Conservation (phyloP, 805 yeast genomes). For the Ogataea polymorpha region DNA sequence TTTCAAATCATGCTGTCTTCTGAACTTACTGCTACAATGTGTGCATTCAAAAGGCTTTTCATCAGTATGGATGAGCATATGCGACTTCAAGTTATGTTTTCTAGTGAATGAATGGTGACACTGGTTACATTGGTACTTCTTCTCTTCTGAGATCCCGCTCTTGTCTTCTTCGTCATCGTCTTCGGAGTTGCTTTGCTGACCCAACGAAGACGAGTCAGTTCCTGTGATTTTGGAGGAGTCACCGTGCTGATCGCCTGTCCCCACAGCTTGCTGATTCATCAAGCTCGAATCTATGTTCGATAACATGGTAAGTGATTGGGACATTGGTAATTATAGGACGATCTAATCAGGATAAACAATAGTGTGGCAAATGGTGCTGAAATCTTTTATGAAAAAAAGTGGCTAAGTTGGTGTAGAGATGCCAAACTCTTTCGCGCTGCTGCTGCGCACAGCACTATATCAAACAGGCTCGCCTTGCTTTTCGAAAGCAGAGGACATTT, state of each 20-base stretch:
- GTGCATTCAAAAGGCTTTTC: conserved; percentile 62
- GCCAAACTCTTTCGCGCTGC: background rate
- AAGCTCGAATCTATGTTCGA: conserved; percentile 19
- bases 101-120: conserved; percentile 68
- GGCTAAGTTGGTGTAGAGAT: conserved; percentile 15
- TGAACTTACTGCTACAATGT: conserved; percentile 58
- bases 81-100: conserved; percentile 72
- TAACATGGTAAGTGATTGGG: conserved; percentile 19
- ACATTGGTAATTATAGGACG: conserved; percentile 3
- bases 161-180: conserved; percentile 17
- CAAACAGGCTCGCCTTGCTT: too few species aligned
- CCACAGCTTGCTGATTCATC: conserved; percentile 18
- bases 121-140: conserved; percentile 48
- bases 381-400: conserved; percentile 3
- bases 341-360: conserved; percentile 7
- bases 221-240: conserved; percentile 4
- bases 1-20: conserved; percentile 73
- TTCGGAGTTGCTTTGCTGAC: conserved; percentile 13
- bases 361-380: conserved; percentile 19
- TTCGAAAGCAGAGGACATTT: too few species aligned
- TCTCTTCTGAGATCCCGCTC: conserved; percentile 23
- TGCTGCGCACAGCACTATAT: too few species aligned
- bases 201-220: conserved; percentile 10
- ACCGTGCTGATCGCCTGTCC: conserved; percentile 4
- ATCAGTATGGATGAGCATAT: conserved; percentile 63